Base-by-base conservation (phyloP, 306 rosid genomes). In the Potentilla sterilis region DNA sequence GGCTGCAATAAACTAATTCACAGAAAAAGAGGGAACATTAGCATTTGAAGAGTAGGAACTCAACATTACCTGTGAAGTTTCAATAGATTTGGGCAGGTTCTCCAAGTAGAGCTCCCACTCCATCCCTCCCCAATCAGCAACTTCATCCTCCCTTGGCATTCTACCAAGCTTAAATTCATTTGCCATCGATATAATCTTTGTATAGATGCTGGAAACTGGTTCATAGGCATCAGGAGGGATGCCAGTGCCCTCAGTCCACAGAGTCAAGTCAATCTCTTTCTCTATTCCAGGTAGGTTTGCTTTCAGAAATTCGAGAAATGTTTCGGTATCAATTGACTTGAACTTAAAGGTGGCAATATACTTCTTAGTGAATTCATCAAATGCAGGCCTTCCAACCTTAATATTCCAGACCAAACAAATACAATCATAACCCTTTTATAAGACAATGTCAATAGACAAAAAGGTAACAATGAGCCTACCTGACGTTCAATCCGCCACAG, bases 31-130 rank as follows among this genome's bases (percentile, higher is more conserved):
- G 54, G 34, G 4, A 47, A 40, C 43, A 58, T 35, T 28, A 66
- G 71, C 48, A 43, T 71, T 15, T 42, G 44, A 35, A 57, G 73
- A 54, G 21, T 49, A 35, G 9, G 47, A 52, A 37, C 40, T 5
- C 15, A 71, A 46, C 46, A 55, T 34, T 72, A 93, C 97, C 99
- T 92, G 99, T 72, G 91, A 90, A 61, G 80, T 84, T 76, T 88
- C 97, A 68, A 86, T 70, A 69, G 92, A 76, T 82, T 84, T 89
- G 8, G 99, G 97, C 85, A 95, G 81, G 84, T 90, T 92, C 70
- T 92, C 93, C 92, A 92, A 85, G 91, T 89, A 90, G 38, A 92
- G 92, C 87, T 95, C 99, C 99, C 96, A 95, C 83, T 92, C 97
- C 82, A 88, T 95, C 69, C 99, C 97, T 38, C 81, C 86, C 99